These are phyloP conservation scores for Debaryomyces sp. DNA, from an alignment of 1,139 yeast species.

Conservation along the genomic window DNA sequence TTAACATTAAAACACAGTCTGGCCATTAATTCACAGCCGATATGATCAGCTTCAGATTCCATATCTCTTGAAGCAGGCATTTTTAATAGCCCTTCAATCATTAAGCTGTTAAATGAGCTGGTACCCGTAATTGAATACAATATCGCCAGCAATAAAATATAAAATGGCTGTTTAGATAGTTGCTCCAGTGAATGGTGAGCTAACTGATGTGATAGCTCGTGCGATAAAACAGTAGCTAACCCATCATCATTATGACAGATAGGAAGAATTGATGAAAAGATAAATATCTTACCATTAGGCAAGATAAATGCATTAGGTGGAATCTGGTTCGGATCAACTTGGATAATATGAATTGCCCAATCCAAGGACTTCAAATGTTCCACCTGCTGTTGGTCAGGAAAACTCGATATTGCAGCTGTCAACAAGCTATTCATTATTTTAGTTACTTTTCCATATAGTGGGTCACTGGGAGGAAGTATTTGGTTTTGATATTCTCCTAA, in stretches of 20 bases:
- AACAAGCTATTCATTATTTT: conserved; percentile 66
- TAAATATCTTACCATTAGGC: conserved; percentile 95
- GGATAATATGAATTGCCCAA: conserved; percentile 85
- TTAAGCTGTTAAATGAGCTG: conserved; percentile 49
- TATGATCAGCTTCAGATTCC: conserved; percentile 96
- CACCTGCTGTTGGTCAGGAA: conserved; percentile 33
- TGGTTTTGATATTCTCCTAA: conserved; percentile 47
- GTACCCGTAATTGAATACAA: conserved; percentile 42
- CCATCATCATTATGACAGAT: conserved; percentile 86
- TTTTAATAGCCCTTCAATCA: conserved; percentile 62
- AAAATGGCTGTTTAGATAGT: conserved; percentile 64
- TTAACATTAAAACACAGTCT: conserved; percentile 81
- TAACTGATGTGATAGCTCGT: conserved; percentile 90
- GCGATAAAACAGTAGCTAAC: conserved; percentile 88
- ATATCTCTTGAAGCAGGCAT: conserved; percentile 88
- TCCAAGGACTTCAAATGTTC: conserved; percentile 45
- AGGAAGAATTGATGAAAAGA: conserved; percentile 76
- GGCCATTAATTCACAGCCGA: conserved; percentile 91
- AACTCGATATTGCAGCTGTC: conserved; percentile 49
- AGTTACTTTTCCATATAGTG: conserved; percentile 56
- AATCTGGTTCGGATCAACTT: conserved; percentile 54
- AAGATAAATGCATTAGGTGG: conserved; percentile 96
- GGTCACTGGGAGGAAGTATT: conserved; percentile 57
- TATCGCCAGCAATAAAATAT: conserved; percentile 51
- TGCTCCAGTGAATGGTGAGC: conserved; percentile 92